Conservation (phyloP, 2,329 filamentous ascomycete species). For the Sporothrix schenckii region DNA sequence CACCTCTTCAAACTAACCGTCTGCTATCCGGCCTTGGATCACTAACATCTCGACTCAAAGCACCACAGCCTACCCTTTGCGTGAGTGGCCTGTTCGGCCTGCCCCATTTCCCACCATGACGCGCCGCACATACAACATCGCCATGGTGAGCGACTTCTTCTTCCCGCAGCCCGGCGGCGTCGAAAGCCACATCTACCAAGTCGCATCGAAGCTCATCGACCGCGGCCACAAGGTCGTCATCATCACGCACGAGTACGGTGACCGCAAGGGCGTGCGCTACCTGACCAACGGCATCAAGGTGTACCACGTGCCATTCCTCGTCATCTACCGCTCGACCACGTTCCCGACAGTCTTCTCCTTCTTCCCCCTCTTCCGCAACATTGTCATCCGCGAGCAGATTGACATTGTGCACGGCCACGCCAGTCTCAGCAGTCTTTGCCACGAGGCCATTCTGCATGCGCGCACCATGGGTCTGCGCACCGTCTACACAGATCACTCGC, state of each 20-base stretch:
- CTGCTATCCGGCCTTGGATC: neutral
- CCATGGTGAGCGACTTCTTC: conserved; percentile 99
- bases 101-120: conserved; percentile 48
- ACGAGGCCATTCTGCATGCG: conserved; percentile 92
- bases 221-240: conserved; percentile 97
- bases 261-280: conserved; percentile 88
- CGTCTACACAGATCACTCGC: conserved; percentile 94
- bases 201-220: conserved; percentile 94
- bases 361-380: conserved; percentile 96
- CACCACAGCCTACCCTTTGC: neutral
- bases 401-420: conserved; percentile 98
- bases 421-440: conserved; percentile 87
- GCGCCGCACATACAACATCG: conserved; percentile 67
- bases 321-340: conserved; percentile 91
- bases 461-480: conserved; percentile 95
- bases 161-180: conserved; percentile 96
- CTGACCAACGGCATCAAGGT: conserved; percentile 98
- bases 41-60: neutral
- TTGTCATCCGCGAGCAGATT: conserved; percentile 89
- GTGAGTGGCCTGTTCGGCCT: neutral
- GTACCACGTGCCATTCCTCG: conserved; percentile 93
- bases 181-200: conserved; percentile 97
- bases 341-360: conserved; percentile 98
- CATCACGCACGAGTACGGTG: conserved; percentile 92
- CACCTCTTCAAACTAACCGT: neutral